Conservation (phyloP, 768 basidiomycete genomes). For the Boletus tomentosulus region DNA sequence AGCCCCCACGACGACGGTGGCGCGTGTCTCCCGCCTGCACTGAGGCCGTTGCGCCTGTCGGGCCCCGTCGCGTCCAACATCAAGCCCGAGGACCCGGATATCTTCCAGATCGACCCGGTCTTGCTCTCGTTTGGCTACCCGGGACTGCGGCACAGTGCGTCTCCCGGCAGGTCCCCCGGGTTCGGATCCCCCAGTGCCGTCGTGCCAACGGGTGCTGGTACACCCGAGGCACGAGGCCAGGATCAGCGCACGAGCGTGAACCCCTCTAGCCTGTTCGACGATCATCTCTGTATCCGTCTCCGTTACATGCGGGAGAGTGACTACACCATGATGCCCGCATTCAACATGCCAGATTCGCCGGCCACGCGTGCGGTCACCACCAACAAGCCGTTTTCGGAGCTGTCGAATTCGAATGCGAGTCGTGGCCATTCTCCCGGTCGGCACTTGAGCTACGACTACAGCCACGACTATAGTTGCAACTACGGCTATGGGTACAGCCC, state of each 20-base stretch:
- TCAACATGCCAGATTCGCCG: neutral
- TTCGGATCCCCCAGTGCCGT: neutral
- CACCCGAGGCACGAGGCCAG: neutral
- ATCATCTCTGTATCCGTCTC: neutral
- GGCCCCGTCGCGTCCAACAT: slow-evolving; percentile 4
- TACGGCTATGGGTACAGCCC: neutral
- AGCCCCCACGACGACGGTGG: neutral
- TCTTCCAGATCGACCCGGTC: slow-evolving; percentile 26
- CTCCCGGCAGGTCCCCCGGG: neutral
- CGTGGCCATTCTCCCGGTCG: neutral
- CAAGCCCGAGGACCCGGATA: neutral
- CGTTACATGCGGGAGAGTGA: neutral
- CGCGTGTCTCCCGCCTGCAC: slow-evolving; percentile 18
- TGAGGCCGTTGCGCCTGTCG: slow-evolving; percentile 20
- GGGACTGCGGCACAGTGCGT: neutral
- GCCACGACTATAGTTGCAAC: neutral
- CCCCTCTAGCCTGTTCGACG: neutral
- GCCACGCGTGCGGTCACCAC: neutral
- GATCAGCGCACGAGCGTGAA: neutral
- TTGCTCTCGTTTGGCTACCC: slow-evolving; percentile 19
- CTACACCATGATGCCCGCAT: neutral
- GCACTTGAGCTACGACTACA: neutral
- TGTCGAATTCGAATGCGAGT: neutral
- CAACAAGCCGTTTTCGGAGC: neutral
- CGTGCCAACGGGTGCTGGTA: neutral